phyloP scores from a whole-genome alignment of 768 basidiomycete genomes.

The Macrolepiota dolichaula region DNA sequence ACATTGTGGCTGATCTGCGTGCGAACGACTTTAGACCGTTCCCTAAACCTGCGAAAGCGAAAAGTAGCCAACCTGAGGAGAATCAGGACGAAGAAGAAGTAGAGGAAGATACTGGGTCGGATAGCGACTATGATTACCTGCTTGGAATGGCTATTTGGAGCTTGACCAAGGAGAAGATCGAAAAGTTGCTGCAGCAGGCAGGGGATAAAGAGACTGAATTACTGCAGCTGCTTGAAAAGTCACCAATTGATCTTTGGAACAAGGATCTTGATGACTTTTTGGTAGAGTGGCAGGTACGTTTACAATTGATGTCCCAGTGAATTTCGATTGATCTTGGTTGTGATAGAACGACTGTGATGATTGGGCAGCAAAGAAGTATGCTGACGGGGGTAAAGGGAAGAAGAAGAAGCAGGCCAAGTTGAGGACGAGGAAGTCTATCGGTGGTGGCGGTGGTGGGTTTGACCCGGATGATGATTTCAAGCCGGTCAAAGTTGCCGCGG shows the following conservation, averaged over 20 bases:
- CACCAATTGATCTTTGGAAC: constrained; percentile 86
- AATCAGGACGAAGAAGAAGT: constrained; percentile 46
- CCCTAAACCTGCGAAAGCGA: constrained; percentile 72
- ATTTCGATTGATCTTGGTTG: constrained; percentile 12
- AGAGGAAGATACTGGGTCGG: constrained; percentile 34
- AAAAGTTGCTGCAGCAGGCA: constrained; percentile 76
- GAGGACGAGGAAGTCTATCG: constrained; percentile 48
- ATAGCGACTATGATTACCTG: constrained; percentile 87
- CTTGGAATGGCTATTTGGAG: constrained; percentile 95
- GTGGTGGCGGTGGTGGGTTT: constrained; percentile 18
- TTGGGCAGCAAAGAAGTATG: constrained; percentile 38
- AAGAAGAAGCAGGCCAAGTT: constrained; percentile 44
- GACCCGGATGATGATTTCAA: constrained; percentile 46
- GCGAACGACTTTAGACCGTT: constrained; percentile 87
- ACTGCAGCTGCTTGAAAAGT: constrained; percentile 68
- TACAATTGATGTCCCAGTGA: not conserved
- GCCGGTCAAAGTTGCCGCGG: constrained; percentile 39
- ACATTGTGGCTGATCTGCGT: constrained; percentile 81
- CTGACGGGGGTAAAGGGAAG: constrained; percentile 40
- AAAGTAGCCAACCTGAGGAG: constrained; percentile 50
- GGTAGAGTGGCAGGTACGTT: constrained; percentile 77
- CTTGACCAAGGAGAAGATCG: constrained; percentile 94
- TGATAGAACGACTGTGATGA: constrained; percentile 41
- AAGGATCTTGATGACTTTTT: constrained; percentile 83
- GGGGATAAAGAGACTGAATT: constrained; percentile 82